These are phyloP conservation scores for Pichia rugopelliculosa DNA, from an alignment of 805 yeast species.

Conservation along the genomic window DNA sequence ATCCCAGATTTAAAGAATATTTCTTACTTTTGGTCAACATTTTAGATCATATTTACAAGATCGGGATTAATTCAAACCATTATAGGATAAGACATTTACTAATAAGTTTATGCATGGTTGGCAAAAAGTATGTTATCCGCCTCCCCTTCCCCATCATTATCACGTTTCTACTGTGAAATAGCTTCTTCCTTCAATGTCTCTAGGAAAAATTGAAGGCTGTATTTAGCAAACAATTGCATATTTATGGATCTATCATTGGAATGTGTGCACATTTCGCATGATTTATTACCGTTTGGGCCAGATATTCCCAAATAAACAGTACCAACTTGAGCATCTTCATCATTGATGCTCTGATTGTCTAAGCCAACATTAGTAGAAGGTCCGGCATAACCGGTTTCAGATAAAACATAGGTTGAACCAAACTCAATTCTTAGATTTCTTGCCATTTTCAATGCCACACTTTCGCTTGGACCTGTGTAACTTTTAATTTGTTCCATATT, in stretches of 20 bases:
- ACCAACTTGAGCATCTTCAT: constrained; percentile 41
- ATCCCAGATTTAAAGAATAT: no score
- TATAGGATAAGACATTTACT: no score
- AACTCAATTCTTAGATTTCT: constrained; percentile 71
- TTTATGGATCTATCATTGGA: constrained; percentile 49
- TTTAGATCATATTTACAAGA: no score
- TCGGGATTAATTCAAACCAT: no score
- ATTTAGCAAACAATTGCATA: constrained; percentile 68
- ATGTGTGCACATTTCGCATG: constrained; percentile 40
- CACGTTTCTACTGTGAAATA: background rate
- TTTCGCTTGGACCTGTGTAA: constrained; percentile 78
- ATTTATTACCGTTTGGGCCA: constrained; percentile 53
- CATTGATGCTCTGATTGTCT: constrained; percentile 28
- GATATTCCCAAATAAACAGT: constrained; percentile 64
- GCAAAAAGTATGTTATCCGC: no score
- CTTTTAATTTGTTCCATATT: constrained; percentile 55
- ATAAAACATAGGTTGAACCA: constrained; percentile 74
- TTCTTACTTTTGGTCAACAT: no score
- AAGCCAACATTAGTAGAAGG: constrained; percentile 39
- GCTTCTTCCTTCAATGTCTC: background rate
- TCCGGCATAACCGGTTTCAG: constrained; percentile 88
- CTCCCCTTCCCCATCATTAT: no score
- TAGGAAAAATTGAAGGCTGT: constrained; percentile 33
- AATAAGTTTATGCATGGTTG: no score
- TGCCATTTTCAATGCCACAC: constrained; percentile 68